Percentiles rank a stretch among this genome's conserved stretches.
These are phyloP conservation scores for Nigrograna mackinnonii DNA, from an alignment of 2,329 filamentous ascomycete species.

Conservation along the genomic window DNA sequence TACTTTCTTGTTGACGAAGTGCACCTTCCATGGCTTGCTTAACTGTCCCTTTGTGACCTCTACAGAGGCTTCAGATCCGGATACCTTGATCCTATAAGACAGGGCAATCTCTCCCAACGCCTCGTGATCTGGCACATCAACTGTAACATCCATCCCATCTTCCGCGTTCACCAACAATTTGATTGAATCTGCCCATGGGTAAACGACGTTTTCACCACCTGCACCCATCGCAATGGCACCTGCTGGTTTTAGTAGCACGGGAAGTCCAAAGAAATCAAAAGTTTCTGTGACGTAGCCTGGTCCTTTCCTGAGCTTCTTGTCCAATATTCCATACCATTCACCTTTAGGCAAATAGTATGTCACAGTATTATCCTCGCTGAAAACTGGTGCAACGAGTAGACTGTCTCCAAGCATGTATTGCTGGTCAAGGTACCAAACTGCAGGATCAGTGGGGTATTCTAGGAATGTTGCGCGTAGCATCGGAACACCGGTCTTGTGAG, in stretches of 20 bases:
- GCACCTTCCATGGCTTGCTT: neutral
- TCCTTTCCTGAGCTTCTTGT: slow-evolving; percentile 11
- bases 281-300: slow-evolving; percentile 13
- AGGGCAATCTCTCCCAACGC: slow-evolving; percentile 1
- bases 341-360: slow-evolving; percentile 12
- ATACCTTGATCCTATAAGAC: slow-evolving; percentile 3
- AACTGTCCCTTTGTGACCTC: slow-evolving; percentile 4
- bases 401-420: slow-evolving; percentile 38
- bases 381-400: slow-evolving; percentile 39
- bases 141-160: slow-evolving; percentile 10
- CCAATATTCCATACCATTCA: slow-evolving; percentile 13
- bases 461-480: slow-evolving; percentile 39
- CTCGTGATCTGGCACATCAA: slow-evolving; percentile 11
- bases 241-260: slow-evolving; percentile 10
- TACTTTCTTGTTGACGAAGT: neutral
- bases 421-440: slow-evolving; percentile 24
- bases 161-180: slow-evolving; percentile 10
- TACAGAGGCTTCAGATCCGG: slow-evolving; percentile 1
- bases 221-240: slow-evolving; percentile 10
- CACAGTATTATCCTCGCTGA: slow-evolving; percentile 8
- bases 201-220: slow-evolving; percentile 10
- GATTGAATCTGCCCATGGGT: slow-evolving; percentile 9
- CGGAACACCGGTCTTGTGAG: slow-evolving; percentile 32
- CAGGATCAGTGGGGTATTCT: slow-evolving; percentile 30
- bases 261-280: slow-evolving; percentile 11